phyloP scores from a whole-genome alignment of 1,284 basidiomycete genomes.

The Leccinum idahoense region DNA sequence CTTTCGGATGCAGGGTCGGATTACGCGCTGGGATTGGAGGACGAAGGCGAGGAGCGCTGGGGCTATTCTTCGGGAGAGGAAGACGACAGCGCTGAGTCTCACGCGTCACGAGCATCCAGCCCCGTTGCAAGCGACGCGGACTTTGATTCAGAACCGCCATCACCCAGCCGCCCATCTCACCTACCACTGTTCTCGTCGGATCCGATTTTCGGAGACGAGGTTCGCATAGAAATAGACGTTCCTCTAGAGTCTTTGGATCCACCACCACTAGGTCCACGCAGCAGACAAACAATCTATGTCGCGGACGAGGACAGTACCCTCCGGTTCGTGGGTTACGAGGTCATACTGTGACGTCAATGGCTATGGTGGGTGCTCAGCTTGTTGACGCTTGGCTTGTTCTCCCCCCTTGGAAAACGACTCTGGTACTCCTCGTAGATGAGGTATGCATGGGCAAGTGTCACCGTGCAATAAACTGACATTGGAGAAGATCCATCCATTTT shows the following conservation, averaged over 20 bases:
- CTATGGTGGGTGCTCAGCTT: conserved; percentile 75
- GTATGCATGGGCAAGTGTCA: conserved; percentile 35
- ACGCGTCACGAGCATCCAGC: conserved; percentile 30
- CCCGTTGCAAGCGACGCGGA: conserved; percentile 53
- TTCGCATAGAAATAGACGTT: conserved; percentile 72
- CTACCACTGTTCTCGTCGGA: conserved; percentile 69
- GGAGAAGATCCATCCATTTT: conserved; percentile 78
- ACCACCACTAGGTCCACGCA: conserved; percentile 72
- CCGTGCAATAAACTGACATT: conserved; percentile 12
- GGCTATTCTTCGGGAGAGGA: conserved; percentile 77
- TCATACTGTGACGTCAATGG: conserved; percentile 56
- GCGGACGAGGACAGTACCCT: conserved; percentile 90
- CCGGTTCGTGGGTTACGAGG: conserved; percentile 87
- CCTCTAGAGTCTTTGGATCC: conserved; percentile 55
- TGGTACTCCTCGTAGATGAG: conserved; percentile 87
- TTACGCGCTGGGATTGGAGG: conserved; percentile 48
- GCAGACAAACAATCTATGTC: conserved; percentile 83
- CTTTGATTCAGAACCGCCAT: conserved; percentile 64
- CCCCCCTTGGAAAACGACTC: conserved; percentile 77
- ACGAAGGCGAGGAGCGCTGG: conserved; percentile 65
- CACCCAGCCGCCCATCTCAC: conserved; percentile 42
- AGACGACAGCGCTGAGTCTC: conserved; percentile 35
- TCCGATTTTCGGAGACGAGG: conserved; percentile 74
- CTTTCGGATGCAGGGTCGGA: conserved; percentile 51
- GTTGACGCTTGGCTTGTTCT: conserved; percentile 68